Evolutionary conservation across 495 filamentous ascomycete genomes (phyloP), one percentile per base, ranked within the genome.

Genomic region (Schizothecium vesticola): DNA sequence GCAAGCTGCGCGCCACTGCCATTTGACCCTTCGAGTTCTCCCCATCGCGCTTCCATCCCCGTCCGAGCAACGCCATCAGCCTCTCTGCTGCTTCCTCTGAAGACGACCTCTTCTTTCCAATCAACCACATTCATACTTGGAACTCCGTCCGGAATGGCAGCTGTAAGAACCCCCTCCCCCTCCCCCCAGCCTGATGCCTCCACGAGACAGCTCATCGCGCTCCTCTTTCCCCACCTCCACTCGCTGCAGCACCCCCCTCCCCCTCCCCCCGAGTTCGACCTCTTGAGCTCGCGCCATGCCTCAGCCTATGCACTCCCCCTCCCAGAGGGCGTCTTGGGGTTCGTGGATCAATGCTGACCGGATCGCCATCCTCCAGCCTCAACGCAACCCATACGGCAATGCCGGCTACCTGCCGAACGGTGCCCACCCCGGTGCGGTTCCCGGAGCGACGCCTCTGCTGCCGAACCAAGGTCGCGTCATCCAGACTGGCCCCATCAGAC

Each of bases 401-500:
- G 76, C 73, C 61, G 82, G 80, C 76, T 87, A 84, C 67, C 75
- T 87, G 71, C 80, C 83, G 61, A 87, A 87, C 75, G 85, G 85
- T 72, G 82, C 80, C 57, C 82, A 84, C 64, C 72, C 79, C 25
- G 77, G 74, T 59, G 79, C 82, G 31, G 77, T 77, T 56, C 84
- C 84, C 23, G 84, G 84, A 69, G 85, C 84, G 64, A 80, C 80
- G 7, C 85, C 85, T 60, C 81, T 87, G 13, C 80, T 86, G 29
- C 85, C 85, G 22, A 86, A 86, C 75, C 84, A 86, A 70, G 85
- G 85, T 51, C 85, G 85, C 63, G 80, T 99, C 59, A 88, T 97
- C 73, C 92, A 98, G 80, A 90, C 87, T 60, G 93, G 92, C 29
- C 89, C 90, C 58, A 90, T 88, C 66, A 86, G 95, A 77, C 89